Evolutionary conservation across 768 basidiomycete species (phyloP), one percentile per base, ranked within the genome.

Genomic region (Leccinum uliginosum): DNA sequence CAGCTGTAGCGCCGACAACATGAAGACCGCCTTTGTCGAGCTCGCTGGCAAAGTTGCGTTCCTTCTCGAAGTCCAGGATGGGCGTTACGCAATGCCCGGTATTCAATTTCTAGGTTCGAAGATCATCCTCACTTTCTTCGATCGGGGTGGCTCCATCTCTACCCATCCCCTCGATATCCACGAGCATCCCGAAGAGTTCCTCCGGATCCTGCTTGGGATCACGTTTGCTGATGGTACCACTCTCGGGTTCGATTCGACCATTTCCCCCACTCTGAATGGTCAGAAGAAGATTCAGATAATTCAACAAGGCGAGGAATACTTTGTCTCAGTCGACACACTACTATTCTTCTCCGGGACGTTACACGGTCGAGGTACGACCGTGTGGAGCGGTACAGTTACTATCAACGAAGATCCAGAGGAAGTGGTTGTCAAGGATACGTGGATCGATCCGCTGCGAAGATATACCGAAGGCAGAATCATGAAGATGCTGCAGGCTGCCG

Each of bases 391-490:
- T 6, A 29, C 0, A 15, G 38, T 6, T 4, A 27, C 15, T 2
- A 48, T 23, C 8, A 10, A 21, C 14, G 11, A 29, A 2, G 38
- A 53, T 12, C 23, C 12, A 3, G 10, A 44, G 17, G 55, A 57
- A 15, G 59, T 58, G 4, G 49, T 51, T 1, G 35, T 60, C 12
- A 60, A 58, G 23, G 52, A 60, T 21, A 23, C 43, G 3, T 61
- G 53, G 45, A 34, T 58, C 1, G 53, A 58, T n/a, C 59, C 46
- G 1, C n/a, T 48, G 5, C 12, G 32, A 30, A 23, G 23, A 32
- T 57, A 30, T 12, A 30, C 50, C 14, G 44, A 45, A 45, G 44
- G 17, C 4, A 43, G 23, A 8, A 24, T 24, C 8, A 19, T 21
- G 12, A 50, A 32, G 30, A 15, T 50, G 4, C 14, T 51, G 3